Conservation (phyloP, 2,329 filamentous ascomycete genomes). For the Botryosphaeria dothidea region DNA sequence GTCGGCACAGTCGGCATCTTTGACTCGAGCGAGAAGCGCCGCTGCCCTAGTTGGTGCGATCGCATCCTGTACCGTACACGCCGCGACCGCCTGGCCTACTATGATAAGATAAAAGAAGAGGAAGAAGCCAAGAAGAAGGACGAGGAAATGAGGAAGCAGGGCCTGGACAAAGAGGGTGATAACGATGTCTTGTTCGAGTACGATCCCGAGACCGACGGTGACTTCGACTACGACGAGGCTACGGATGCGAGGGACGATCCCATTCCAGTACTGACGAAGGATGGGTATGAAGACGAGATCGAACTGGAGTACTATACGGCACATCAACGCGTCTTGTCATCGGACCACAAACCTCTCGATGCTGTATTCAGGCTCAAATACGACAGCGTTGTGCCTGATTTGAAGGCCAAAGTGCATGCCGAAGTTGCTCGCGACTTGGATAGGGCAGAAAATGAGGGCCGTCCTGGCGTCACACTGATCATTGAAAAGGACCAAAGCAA, state of each 20-base stretch:
- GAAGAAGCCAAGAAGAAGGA: constrained; percentile 70
- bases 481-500: constrained; percentile 56
- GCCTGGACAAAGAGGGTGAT: constrained; percentile 73
- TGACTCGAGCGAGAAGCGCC: constrained; percentile 91
- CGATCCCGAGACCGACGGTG: constrained; percentile 75
- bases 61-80: constrained; percentile 84
- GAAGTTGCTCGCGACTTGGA: constrained; percentile 89
- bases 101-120: constrained; percentile 63
- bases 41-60: constrained; percentile 96
- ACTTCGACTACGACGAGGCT: constrained; percentile 57
- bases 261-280: constrained; percentile 57
- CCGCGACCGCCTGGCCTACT: constrained; percentile 66
- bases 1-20: constrained; percentile 89
- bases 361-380: constrained; percentile 83
- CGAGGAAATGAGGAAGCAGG: constrained; percentile 80
- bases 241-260: constrained; percentile 51
- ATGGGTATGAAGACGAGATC: constrained; percentile 58
- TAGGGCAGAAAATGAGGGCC: constrained; percentile 84
- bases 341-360: constrained; percentile 90
- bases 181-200: constrained; percentile 89
- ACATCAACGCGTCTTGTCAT: constrained; percentile 86
- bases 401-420: constrained; percentile 80
- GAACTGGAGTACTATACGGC: constrained; percentile 73
- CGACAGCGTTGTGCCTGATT: constrained; percentile 79
- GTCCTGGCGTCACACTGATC: constrained; percentile 80